Percentiles rank a stretch among this genome's conserved stretches.
Evolutionary conservation across 2,329 filamentous ascomycete genomes (phyloP).

Genomic region (Harringtonia lauricola): DNA sequence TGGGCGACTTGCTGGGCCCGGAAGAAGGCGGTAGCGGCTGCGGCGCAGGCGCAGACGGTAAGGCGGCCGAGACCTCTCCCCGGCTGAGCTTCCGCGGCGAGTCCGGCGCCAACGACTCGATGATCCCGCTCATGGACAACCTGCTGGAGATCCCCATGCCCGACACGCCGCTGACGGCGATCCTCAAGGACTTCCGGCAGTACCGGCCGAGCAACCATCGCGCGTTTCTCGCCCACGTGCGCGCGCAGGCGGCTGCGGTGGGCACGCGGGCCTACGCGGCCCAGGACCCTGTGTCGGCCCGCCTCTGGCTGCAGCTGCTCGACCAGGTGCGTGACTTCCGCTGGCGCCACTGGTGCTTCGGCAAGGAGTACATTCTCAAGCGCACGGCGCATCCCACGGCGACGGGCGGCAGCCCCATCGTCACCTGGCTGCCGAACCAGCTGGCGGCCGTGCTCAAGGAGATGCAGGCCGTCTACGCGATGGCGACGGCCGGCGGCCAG

Average conservation of each 20-base stretch:
- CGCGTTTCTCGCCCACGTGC: conserved; percentile 67
- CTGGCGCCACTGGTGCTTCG: conserved; percentile 81
- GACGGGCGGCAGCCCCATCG: conserved; percentile 71
- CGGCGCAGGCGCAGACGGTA: too few species aligned
- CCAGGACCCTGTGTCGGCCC: conserved; percentile 27
- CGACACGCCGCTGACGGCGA: conserved; percentile 75
- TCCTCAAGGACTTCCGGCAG: conserved; percentile 77
- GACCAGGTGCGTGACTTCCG: conserved; percentile 72
- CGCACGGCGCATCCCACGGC: conserved; percentile 65
- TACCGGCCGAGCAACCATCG: conserved; percentile 87
- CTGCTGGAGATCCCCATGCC: conserved; percentile 82
- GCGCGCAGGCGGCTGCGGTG: conserved; percentile 33
- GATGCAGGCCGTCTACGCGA: conserved; percentile 50
- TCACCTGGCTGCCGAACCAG: conserved; percentile 78
- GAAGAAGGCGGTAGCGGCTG: background rate
- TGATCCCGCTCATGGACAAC: conserved; percentile 84
- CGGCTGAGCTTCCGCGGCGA: conserved; percentile 78
- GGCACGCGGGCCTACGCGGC: conserved; percentile 50
- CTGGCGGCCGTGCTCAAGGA: conserved; percentile 61
- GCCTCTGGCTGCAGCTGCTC: conserved; percentile 53
- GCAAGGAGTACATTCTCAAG: conserved; percentile 74
- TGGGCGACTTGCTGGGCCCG: conserved; percentile 32
- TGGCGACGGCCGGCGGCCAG: conserved; percentile 23
- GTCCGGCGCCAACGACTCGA: conserved; percentile 88
- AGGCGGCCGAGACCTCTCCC: conserved; percentile 31